A percentile compares a stretch with the other conserved stretches of the same genome.
Evolutionary conservation across 805 yeast genomes (phyloP).

Genomic region (Metschnikowia continentalis): DNA sequence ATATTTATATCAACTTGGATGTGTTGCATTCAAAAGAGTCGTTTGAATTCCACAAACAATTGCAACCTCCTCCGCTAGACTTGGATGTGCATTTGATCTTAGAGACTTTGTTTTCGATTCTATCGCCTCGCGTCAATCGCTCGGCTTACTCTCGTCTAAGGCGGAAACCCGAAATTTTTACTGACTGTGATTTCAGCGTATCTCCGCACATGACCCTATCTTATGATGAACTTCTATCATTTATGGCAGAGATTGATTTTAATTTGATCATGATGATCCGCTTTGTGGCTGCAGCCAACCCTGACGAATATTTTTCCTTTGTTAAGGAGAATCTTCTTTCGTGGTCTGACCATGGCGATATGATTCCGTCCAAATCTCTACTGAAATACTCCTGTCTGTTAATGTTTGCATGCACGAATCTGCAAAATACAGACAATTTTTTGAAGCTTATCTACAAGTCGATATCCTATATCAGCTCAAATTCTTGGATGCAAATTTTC

Average conservation of each 20-base stretch:
- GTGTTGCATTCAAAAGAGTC: conserved; percentile 15
- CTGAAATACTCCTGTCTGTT: conserved; percentile 34
- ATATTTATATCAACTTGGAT: conserved; percentile 12
- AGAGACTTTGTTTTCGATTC: conserved; percentile 27
- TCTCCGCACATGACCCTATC: conserved; percentile 2
- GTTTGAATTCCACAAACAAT: conserved; percentile 27
- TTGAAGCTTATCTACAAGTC: conserved; percentile 21
- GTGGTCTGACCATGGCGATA: conserved; percentile 22
- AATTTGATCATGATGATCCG: conserved; percentile 28
- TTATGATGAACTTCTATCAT: conserved; percentile 8
- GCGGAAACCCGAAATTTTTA: conserved; percentile 4
- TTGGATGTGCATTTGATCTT: conserved; percentile 20
- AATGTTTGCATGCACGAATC: conserved; percentile 28
- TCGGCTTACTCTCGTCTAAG: conserved; percentile 27
- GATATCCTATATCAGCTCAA: conserved; percentile 27
- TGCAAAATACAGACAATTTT: conserved; percentile 20
- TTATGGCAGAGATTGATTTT: conserved; percentile 30
- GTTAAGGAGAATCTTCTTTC: conserved; percentile 23
- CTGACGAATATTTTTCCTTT: conserved; percentile 28
- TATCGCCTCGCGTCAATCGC: conserved; percentile 28
- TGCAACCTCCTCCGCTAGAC: conserved; percentile 26
- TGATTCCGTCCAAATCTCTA: conserved; percentile 24
- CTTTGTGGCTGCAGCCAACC: conserved; percentile 36
- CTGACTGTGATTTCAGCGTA: conserved; percentile 5
- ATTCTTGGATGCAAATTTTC: conserved; percentile 35